Evolutionary conservation across 345 rosid genomes (phyloP), one percentile per base, ranked within the genome.

Genomic region (Ceriops zippeliana): DNA sequence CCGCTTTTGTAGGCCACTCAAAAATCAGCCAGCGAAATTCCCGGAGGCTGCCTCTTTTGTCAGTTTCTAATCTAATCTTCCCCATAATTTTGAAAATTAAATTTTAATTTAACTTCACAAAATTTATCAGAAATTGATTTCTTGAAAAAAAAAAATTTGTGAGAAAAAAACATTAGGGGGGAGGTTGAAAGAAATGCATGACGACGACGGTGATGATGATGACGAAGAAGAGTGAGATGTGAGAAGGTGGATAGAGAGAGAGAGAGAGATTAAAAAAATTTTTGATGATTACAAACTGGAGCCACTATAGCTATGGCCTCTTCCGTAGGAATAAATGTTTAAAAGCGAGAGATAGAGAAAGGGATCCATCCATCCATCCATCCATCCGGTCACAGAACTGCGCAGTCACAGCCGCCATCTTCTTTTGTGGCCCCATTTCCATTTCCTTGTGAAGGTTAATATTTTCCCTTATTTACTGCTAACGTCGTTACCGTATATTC

Each of bases 361-460:
- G 11, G 26, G 7, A 26, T 35, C 21, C 2, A 0, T 6, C 11
- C n/a, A 52, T 11, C 61, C 7, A 60, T 24, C 26, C 26, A 24
- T 24, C 26, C 26, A n/a, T n/a, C n/a, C n/a, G 32, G 65, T 51
- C 66, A 63, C 76, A 68, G 71, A 69, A 80, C 83, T 71, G 86
- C 87, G 87, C 88, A 87, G 86, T 80, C 86, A 74, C 6, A 83
- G 89, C 92, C 92, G 92, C 90, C 90, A 82, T 84, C 84, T 82
- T 69, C 82, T 68, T 83, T 46, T 4, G 31, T 34, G 52, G n/a
- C n/a, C n/a, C n/a, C n/a, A n/a, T n/a, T n/a, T n/a, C n/a, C n/a
- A n/a, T n/a, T n/a, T 56, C 65, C 51, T 17, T 32, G 56, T 57
- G 30, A 68, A 76, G 54, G 73, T 70, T 62, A 35, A 26, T 46